These are phyloP conservation scores for Aspergillus chevalieri DNA, from an alignment of 2,329 filamentous ascomycete genomes.

Conservation along the genomic window DNA sequence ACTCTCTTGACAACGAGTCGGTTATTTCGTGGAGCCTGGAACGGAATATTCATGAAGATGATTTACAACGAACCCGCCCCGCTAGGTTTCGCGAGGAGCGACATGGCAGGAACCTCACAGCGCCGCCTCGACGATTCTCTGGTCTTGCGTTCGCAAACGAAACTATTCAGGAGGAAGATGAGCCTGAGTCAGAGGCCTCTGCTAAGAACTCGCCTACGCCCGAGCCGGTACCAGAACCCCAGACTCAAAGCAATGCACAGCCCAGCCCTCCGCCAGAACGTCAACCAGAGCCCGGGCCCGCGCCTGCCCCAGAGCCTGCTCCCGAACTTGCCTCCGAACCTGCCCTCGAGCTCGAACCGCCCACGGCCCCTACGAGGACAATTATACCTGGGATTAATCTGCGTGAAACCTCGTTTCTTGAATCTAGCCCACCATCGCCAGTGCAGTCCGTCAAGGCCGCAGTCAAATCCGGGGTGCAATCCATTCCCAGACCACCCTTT, in stretches of 20 bases:
- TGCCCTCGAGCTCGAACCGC: constrained; percentile 1
- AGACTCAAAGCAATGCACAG: neutral
- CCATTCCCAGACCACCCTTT: neutral
- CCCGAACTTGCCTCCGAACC: constrained; percentile 2
- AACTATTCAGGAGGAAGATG: constrained; percentile 26
- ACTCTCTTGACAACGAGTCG: constrained; percentile 28
- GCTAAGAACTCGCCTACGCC: neutral
- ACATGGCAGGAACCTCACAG: constrained; percentile 28
- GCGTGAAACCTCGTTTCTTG: constrained; percentile 3
- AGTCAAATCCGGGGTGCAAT: neutral
- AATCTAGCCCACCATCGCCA: neutral
- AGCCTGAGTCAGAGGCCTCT: constrained; percentile 9
- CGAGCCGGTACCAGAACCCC: constrained; percentile 1
- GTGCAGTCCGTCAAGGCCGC: constrained; percentile 1
- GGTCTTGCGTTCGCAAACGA: constrained; percentile 24
- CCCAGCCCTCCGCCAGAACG: neutral
- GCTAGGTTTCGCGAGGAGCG: constrained; percentile 14
- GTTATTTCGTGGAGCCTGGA: constrained; percentile 30
- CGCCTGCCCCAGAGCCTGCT: neutral
- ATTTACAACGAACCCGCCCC: constrained; percentile 28
- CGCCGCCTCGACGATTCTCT: constrained; percentile 30
- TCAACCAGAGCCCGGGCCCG: constrained; percentile 3
- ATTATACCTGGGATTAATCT: constrained; percentile 16
- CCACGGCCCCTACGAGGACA: constrained; percentile 18
- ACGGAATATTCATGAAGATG: constrained; percentile 30